Evolutionary conservation across 2,329 filamentous ascomycete genomes (phyloP).

Genomic region (Ophiostoma tasmaniense): DNA sequence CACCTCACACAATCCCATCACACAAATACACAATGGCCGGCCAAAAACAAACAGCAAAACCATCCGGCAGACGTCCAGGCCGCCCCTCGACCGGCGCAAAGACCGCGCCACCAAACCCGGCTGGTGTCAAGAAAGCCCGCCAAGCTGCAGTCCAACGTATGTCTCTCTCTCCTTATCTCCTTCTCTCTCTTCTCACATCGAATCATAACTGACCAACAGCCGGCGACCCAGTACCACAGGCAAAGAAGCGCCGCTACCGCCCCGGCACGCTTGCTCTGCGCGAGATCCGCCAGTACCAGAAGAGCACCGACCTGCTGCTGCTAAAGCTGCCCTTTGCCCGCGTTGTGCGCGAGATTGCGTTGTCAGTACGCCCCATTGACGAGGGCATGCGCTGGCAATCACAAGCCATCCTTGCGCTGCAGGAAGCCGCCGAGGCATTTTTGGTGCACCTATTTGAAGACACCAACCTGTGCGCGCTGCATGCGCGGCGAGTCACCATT

Average conservation of each 20-base stretch:
- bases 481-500: conserved; percentile 93
- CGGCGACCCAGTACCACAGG: conserved; percentile 61
- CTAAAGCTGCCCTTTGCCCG: conserved; percentile 72
- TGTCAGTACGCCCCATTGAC: conserved; percentile 52
- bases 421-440: conserved; percentile 95
- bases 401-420: conserved; percentile 83
- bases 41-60: conserved; percentile 4
- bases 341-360: conserved; percentile 68
- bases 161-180: neutral
- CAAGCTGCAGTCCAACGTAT: conserved; percentile 8
- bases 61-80: conserved; percentile 5
- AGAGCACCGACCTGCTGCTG: conserved; percentile 78
- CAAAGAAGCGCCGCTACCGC: conserved; percentile 55
- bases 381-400: conserved; percentile 88
- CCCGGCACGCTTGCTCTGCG: conserved; percentile 80
- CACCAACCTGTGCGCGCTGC: conserved; percentile 90
- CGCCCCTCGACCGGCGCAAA: conserved; percentile 11
- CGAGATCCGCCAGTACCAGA: conserved; percentile 88
- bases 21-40: conserved; percentile 9
- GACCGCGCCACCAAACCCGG: neutral
- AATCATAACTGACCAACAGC: conserved; percentile 37
- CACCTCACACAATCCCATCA: neutral
- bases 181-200: too few species aligned
- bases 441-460: conserved; percentile 95
- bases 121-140: conserved; percentile 8